phyloP scores from a whole-genome alignment of 139 green algal species.

The Chlamydomonas eustigma region DNA sequence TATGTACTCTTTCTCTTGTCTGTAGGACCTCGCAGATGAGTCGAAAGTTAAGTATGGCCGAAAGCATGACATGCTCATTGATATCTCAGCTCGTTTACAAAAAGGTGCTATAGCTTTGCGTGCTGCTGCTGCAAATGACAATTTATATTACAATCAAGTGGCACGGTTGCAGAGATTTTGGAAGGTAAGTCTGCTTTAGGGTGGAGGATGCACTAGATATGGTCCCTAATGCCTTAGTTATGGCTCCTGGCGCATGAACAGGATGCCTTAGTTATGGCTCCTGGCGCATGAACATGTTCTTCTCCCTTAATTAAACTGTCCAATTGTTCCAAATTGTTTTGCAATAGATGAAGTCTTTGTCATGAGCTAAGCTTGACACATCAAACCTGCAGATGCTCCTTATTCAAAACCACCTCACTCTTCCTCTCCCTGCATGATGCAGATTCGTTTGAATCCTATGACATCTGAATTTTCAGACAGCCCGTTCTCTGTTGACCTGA shows the following conservation, averaged over 20 bases:
- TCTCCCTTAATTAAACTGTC: too few relatives aligned
- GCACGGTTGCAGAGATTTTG: not conserved
- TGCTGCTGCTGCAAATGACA: constrained; percentile 1
- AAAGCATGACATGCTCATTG: not conserved
- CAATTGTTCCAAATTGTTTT: too few relatives aligned
- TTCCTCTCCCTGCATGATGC: too few relatives aligned
- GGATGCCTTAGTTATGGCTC: too few relatives aligned
- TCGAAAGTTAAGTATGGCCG: not conserved
- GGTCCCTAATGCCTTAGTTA: too few relatives aligned
- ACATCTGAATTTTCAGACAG: not conserved
- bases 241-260: too few relatives aligned
- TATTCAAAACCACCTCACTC: too few relatives aligned
- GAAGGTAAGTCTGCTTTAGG: not conserved
- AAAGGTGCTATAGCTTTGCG: not conserved
- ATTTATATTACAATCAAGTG: not conserved
- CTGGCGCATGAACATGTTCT: too few relatives aligned
- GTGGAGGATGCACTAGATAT: too few relatives aligned
- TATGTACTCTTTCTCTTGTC: not conserved
- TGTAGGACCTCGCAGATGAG: not conserved
- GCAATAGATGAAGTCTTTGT: not conserved
- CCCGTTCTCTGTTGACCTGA: not conserved
- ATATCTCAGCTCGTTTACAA: not conserved
- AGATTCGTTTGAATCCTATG: not conserved
- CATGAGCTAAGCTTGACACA: too few relatives aligned
- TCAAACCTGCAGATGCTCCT: too few relatives aligned